phyloP scores from a whole-genome alignment of 169 alveolate species.

The Cryptosporidium canis region DNA sequence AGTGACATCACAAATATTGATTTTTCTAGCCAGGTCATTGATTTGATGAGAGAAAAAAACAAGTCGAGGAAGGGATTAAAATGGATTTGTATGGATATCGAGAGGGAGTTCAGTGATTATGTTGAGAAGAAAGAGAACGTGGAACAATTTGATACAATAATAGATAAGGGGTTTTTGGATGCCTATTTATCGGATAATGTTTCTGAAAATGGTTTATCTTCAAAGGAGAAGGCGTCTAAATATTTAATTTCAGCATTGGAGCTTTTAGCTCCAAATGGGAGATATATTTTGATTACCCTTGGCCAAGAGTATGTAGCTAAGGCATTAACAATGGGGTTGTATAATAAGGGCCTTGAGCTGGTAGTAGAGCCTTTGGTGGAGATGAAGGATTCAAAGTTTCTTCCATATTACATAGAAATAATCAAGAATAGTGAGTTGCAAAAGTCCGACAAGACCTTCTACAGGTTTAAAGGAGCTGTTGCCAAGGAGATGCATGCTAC shows the following conservation, averaged over 20 bases:
- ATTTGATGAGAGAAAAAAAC: slow-evolving; percentile 81
- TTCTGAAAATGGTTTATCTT: not conserved
- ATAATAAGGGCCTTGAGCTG: not conserved
- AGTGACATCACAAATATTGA: slow-evolving; percentile 85
- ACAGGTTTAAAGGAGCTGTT: not conserved
- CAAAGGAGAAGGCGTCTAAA: not conserved
- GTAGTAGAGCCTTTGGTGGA: slow-evolving; percentile 31
- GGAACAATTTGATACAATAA: slow-evolving; percentile 39
- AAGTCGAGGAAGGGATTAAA: slow-evolving; percentile 70
- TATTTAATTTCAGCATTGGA: not conserved
- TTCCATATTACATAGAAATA: slow-evolving; percentile 63
- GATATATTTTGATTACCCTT: slow-evolving; percentile 36
- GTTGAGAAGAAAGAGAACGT: slow-evolving; percentile 7
- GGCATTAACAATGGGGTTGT: not conserved
- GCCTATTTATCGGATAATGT: slow-evolving; percentile 13
- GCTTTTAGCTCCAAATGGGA: slow-evolving; percentile 23
- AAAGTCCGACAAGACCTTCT: not conserved
- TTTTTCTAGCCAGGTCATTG: slow-evolving; percentile 83
- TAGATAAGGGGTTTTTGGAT: slow-evolving; percentile 71
- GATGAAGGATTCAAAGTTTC: slow-evolving; percentile 23
- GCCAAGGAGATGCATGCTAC: not conserved
- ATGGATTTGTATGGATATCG: slow-evolving; percentile 62
- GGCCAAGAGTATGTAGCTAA: slow-evolving; percentile 63
- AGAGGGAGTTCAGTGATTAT: slow-evolving; percentile 27
- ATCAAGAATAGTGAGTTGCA: not conserved